A percentile compares a stretch with the other conserved stretches of the same genome.
phyloP scores from a whole-genome alignment of 2,329 filamentous ascomycete species.

The Lecanosticta acicola region DNA sequence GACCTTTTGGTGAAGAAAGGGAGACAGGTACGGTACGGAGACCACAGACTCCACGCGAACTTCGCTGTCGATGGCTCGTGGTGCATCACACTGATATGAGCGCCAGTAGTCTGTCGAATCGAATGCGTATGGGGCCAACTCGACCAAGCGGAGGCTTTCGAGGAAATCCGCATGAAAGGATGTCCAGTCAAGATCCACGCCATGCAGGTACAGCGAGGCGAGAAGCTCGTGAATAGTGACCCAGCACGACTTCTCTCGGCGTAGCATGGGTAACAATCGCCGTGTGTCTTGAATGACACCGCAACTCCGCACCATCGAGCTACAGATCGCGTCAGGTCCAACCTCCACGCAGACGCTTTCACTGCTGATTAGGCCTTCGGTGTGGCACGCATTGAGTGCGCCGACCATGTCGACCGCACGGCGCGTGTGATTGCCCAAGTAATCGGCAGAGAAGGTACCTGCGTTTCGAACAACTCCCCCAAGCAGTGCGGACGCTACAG shows the following conservation, averaged over 20 bases:
- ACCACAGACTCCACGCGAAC: too few relatives aligned
- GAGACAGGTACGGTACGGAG: too few relatives aligned
- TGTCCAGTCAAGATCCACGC: conserved; percentile 55
- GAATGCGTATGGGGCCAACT: conserved; percentile 47
- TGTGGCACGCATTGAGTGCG: conserved; percentile 20
- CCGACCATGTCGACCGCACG: conserved; percentile 38
- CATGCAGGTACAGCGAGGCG: conserved; percentile 48
- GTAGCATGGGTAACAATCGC: conserved; percentile 28
- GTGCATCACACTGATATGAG: too few relatives aligned
- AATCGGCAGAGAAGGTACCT: conserved; percentile 21
- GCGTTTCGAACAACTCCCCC: conserved; percentile 24
- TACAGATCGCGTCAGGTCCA: conserved; percentile 43
- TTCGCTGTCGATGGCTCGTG: too few relatives aligned
- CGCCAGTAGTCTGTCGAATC: conserved; percentile 36
- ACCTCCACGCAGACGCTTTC: conserved; percentile 41
- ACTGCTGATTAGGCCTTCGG: conserved; percentile 35
- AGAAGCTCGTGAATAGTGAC: conserved; percentile 47
- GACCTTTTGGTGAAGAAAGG: too few relatives aligned
- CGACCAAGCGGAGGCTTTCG: conserved; percentile 37
- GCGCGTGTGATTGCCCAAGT: conserved; percentile 26
- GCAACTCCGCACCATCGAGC: conserved; percentile 10
- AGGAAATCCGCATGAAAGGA: conserved; percentile 49
- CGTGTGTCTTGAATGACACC: conserved; percentile 2
- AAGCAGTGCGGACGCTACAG: conserved; percentile 29
- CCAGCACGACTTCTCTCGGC: conserved; percentile 33